Percentiles rank a stretch among this genome's conserved stretches.
Evolutionary conservation across 805 yeast genomes (phyloP).

Genomic region (Saturnispora besseyi): DNA sequence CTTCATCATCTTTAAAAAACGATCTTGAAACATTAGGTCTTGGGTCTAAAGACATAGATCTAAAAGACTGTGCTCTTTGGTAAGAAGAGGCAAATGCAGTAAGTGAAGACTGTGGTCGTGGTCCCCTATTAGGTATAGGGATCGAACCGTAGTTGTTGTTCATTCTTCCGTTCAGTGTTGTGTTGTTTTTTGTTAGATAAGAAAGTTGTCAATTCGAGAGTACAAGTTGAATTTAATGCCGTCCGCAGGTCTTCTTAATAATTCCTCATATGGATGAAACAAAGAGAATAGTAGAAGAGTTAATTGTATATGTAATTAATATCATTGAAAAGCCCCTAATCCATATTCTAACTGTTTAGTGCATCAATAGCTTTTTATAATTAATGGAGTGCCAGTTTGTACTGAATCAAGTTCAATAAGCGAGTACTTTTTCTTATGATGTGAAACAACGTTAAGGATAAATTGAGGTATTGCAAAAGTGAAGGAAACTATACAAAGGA

Average conservation of each 20-base stretch:
- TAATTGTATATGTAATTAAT: too few relatives aligned
- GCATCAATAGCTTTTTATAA: too few relatives aligned
- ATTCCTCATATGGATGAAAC: not conserved
- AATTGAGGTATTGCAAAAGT: too few relatives aligned
- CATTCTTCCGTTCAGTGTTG: not conserved
- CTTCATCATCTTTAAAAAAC: conserved; percentile 55
- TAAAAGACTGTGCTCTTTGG: conserved; percentile 67
- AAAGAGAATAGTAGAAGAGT: not conserved
- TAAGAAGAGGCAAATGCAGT: conserved; percentile 74
- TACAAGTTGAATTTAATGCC: not conserved
- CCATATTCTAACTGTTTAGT: too few relatives aligned
- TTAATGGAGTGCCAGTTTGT: too few relatives aligned
- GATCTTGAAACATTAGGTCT: conserved; percentile 54
- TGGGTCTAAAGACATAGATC: conserved; percentile 43
- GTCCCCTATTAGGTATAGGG: conserved; percentile 20
- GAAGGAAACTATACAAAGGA: too few relatives aligned
- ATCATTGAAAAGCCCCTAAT: too few relatives aligned
- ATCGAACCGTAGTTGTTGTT: conserved; percentile 13
- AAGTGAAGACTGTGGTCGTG: conserved; percentile 20
- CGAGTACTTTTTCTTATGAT: too few relatives aligned
- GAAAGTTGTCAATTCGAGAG: not conserved
- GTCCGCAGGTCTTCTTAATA: not conserved
- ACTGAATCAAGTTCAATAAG: too few relatives aligned
- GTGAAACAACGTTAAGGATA: too few relatives aligned
- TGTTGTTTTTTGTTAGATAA: not conserved